Evolutionary conservation across 257 asterid species (phyloP), one percentile per base, ranked within the genome.

Genomic region (Solanum sitiens): DNA sequence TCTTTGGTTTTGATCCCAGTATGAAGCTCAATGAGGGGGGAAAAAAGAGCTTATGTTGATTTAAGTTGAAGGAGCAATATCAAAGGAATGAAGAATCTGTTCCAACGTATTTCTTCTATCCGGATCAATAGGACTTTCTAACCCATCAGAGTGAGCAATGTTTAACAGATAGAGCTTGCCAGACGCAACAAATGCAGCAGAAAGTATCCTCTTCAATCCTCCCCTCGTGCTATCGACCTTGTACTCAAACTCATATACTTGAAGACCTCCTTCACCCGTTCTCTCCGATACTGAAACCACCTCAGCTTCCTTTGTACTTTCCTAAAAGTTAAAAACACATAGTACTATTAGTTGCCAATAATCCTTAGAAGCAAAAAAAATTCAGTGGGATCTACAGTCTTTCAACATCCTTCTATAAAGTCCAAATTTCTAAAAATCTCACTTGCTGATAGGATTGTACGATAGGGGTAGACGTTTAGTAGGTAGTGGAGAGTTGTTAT

Each of bases 191-290:
- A 97, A 95, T 53, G 99, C 98, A 85, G 98, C 98, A 80, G 98
- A 91, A 90, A 97, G 93, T 8, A 97, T 93, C 91, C 98, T 93
- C 93, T 97, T 97, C 90, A 87, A 90, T 84, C 98, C 99, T 84
- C 98, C 98, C 79, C 98, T 91, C 27, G 94, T 93, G 94, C 99
- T 97, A 88, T 97, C 99, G 30, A 97, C 85, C 91, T 88, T 94
- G 93, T 97, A 97, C 87, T 97, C 99, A 89, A 97, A 92, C 92
- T 97, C 99, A 27, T 95, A 97, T 42, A 97, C 98, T 92, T 91
- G 95, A 89, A 93, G 90, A 35, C 98, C 1, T 77, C 74, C 92
- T 18, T 86, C 56, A 27, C 95, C 94, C 7, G 83, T 73, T 91
- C 99, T 94, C 92, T 95, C 96, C 0, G 95, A 94, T 53, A 93